Evolutionary conservation across 306 rosid species (phyloP).

Genomic region (Acacia crassicarpa): DNA sequence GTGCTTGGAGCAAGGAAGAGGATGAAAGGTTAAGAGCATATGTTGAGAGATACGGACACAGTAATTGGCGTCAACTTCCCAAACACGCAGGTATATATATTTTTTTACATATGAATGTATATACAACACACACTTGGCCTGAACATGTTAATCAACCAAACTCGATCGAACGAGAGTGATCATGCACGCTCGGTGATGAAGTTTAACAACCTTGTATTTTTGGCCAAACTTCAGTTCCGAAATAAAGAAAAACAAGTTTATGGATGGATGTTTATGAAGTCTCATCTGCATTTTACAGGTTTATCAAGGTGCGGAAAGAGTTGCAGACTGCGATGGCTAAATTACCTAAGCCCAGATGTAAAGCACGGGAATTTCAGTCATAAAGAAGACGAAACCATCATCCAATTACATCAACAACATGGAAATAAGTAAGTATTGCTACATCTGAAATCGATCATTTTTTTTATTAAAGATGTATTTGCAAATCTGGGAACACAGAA

Average conservation of each 20-base stretch:
- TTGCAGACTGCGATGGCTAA: slow-evolving; percentile 81
- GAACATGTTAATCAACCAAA: background rate
- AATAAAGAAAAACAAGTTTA: background rate
- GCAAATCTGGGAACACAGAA: background rate
- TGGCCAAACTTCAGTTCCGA: background rate
- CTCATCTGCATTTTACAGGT: slow-evolving; percentile 34
- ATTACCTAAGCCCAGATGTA: slow-evolving; percentile 61
- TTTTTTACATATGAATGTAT: too few relatives aligned
- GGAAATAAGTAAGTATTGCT: slow-evolving; percentile 59
- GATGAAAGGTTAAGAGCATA: slow-evolving; percentile 54
- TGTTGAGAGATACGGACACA: slow-evolving; percentile 52
- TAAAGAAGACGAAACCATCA: slow-evolving; percentile 58
- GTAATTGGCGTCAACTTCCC: slow-evolving; percentile 78
- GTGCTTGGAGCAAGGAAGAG: slow-evolving; percentile 79
- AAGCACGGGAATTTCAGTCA: slow-evolving; percentile 57
- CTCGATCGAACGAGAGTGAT: background rate
- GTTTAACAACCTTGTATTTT: background rate
- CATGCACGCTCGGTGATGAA: background rate
- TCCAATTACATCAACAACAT: slow-evolving; percentile 49
- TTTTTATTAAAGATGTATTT: too few relatives aligned
- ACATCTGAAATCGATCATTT: background rate
- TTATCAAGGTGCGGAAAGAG: slow-evolving; percentile 81
- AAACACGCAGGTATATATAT: slow-evolving; percentile 48
- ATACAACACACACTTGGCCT: background rate
- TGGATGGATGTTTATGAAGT: background rate